phyloP scores from a whole-genome alignment of 257 asterid genomes.

The Solanum corneliomulleri region DNA sequence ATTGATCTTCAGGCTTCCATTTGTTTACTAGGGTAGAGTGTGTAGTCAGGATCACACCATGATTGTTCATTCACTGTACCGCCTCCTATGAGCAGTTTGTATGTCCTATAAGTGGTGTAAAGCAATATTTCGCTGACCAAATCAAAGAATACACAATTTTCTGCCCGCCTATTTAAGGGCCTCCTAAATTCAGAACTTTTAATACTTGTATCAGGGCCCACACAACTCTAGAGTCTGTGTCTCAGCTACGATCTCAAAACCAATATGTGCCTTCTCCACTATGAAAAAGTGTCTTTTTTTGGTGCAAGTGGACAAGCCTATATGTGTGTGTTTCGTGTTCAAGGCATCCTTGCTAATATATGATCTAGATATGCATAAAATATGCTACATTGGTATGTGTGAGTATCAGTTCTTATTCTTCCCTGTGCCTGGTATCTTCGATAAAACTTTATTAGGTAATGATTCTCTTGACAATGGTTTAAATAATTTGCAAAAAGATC shows the following conservation, averaged over 20 bases:
- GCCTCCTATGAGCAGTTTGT: background rate
- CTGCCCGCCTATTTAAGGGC: background rate
- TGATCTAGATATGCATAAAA: background rate
- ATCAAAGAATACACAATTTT: background rate
- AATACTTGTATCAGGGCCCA: background rate
- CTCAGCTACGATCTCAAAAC: background rate
- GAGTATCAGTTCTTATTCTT: background rate
- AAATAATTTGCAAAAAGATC: background rate
- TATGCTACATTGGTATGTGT: background rate
- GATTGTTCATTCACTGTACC: background rate
- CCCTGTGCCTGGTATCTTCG: background rate
- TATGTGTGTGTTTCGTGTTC: background rate
- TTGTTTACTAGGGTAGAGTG: background rate
- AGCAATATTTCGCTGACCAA: background rate
- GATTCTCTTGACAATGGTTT: background rate
- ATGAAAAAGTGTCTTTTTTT: background rate
- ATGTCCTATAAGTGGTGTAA: background rate
- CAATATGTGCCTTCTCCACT: background rate
- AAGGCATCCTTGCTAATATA: background rate
- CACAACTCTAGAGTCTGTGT: background rate
- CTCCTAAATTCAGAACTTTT: background rate
- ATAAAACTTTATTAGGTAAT: background rate
- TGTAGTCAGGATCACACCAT: background rate
- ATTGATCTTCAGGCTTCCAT: background rate
- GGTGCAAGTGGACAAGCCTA: background rate